A percentile compares a stretch with the other conserved stretches of the same genome.
phyloP scores from a whole-genome alignment of 2,329 filamentous ascomycete species.

The Phialophora chinensis region DNA sequence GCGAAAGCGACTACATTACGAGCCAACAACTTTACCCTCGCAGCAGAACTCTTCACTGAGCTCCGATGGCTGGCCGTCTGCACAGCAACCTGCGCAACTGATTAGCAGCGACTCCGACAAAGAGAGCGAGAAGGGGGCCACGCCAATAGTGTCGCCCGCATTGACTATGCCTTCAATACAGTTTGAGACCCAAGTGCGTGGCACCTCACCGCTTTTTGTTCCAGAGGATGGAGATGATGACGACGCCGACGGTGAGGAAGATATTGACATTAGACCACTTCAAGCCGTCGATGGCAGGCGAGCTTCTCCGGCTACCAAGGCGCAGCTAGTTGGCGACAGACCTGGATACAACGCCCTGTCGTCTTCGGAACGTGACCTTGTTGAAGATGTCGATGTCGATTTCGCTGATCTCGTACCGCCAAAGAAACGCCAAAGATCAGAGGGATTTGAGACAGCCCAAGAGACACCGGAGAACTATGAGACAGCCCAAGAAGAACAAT shows the following conservation, averaged over 20 bases:
- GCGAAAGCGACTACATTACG: slow-evolving; percentile 16
- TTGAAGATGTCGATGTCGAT: slow-evolving; percentile 6
- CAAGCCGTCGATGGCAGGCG: background rate
- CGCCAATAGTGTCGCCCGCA: background rate
- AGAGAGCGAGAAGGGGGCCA: background rate
- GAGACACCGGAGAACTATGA: slow-evolving; percentile 29
- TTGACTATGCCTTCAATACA: background rate
- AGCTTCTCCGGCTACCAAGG: background rate
- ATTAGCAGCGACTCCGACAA: slow-evolving; percentile 12
- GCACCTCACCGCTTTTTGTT: slow-evolving; percentile 15
- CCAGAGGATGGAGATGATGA: slow-evolving; percentile 16
- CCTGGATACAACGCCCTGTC: background rate
- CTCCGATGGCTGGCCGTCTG: slow-evolving; percentile 6
- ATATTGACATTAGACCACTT: background rate
- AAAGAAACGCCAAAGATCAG: background rate
- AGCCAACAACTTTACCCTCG: slow-evolving; percentile 1
- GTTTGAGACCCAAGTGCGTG: background rate
- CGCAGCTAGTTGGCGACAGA: background rate
- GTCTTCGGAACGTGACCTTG: background rate
- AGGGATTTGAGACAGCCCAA: slow-evolving; percentile 29
- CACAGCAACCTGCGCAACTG: background rate
- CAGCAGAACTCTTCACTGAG: slow-evolving; percentile 17
- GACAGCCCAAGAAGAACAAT: slow-evolving; percentile 27
- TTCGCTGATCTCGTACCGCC: background rate
- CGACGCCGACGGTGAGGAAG: slow-evolving; percentile 1